Evolutionary conservation across 2,329 filamentous ascomycete species (phyloP).

Genomic region (Verticillium nubilum): DNA sequence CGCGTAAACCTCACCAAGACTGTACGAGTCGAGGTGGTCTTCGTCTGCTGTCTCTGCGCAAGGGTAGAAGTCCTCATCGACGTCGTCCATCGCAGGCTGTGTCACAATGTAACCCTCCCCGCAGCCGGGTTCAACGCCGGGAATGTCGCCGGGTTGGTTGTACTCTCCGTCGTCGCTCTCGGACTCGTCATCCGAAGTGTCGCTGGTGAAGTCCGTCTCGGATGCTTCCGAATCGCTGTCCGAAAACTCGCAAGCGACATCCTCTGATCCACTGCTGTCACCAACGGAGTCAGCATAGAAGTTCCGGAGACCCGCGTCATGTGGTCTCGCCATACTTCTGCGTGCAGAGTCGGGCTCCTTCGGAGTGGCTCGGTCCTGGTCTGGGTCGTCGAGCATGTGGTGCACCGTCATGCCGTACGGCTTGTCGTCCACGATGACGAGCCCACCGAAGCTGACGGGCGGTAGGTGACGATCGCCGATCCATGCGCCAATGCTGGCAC

Average conservation of each 20-base stretch:
- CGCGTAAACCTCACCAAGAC: conserved; percentile 78
- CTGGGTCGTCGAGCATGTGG: conserved; percentile 81
- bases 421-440: conserved; percentile 78
- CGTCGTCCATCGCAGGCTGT: conserved; percentile 85
- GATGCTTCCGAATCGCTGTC: conserved; percentile 55
- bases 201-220: conserved; percentile 47
- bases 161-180: conserved; percentile 46
- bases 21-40: conserved; percentile 78
- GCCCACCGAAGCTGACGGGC: conserved; percentile 84
- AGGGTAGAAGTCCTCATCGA: conserved; percentile 77
- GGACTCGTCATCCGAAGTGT: conserved; percentile 36
- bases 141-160: conserved; percentile 67
- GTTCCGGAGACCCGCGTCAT: conserved; percentile 26
- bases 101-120: conserved; percentile 78
- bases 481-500: conserved; percentile 90
- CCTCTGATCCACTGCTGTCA: conserved; percentile 43
- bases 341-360: conserved; percentile 14
- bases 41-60: conserved; percentile 64
- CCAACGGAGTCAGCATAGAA: conserved; percentile 37
- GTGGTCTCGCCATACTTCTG: conserved; percentile 33
- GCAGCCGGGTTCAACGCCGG: conserved; percentile 68
- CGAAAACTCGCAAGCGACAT: conserved; percentile 56
- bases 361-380: conserved; percentile 21
- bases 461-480: conserved; percentile 79
- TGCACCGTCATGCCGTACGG: conserved; percentile 95